Percentiles rank a stretch among this genome's conserved stretches.
phyloP scores from a whole-genome alignment of 2,329 filamentous ascomycete species.

The Hypoxylon sp. region DNA sequence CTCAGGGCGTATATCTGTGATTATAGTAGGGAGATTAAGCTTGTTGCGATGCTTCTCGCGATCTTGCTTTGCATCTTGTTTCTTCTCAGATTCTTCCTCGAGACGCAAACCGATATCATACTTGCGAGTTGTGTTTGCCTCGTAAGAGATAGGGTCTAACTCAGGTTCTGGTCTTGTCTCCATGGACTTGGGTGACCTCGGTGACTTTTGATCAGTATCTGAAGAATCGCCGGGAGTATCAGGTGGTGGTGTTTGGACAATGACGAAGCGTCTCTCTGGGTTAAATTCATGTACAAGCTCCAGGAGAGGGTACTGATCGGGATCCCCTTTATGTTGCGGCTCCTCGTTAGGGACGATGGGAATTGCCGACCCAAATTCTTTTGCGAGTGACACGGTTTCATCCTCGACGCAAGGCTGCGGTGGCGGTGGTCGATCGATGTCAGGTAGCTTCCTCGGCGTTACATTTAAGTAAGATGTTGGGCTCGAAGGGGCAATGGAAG shows the following conservation, averaged over 20 bases:
- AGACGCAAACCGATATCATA: constrained; percentile 46
- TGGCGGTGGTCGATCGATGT: constrained; percentile 51
- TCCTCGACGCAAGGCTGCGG: constrained; percentile 75
- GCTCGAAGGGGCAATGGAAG: constrained; percentile 25
- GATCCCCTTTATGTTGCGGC: constrained; percentile 66
- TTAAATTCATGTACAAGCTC: constrained; percentile 68
- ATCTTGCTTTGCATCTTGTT: constrained; percentile 32
- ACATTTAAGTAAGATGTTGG: constrained; percentile 38
- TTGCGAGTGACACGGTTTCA: constrained; percentile 68
- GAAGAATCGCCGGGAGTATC: constrained; percentile 42
- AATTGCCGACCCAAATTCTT: constrained; percentile 60
- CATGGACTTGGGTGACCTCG: constrained; percentile 30
- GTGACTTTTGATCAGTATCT: constrained; percentile 34
- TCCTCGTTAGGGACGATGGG: constrained; percentile 58
- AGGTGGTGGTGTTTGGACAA: constrained; percentile 56
- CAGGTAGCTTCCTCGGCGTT: constrained; percentile 34
- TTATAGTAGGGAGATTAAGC: constrained; percentile 44
- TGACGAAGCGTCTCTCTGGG: constrained; percentile 71
- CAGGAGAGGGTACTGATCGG: constrained; percentile 75
- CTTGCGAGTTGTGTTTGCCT: constrained; percentile 55
- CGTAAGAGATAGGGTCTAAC: constrained; percentile 45
- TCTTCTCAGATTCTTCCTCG: constrained; percentile 41
- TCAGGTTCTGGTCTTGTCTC: constrained; percentile 35
- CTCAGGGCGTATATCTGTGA: constrained; percentile 38
- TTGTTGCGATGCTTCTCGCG: constrained; percentile 42